Conservation (phyloP, 305 asterid species). For the Fraxinus paxiana region DNA sequence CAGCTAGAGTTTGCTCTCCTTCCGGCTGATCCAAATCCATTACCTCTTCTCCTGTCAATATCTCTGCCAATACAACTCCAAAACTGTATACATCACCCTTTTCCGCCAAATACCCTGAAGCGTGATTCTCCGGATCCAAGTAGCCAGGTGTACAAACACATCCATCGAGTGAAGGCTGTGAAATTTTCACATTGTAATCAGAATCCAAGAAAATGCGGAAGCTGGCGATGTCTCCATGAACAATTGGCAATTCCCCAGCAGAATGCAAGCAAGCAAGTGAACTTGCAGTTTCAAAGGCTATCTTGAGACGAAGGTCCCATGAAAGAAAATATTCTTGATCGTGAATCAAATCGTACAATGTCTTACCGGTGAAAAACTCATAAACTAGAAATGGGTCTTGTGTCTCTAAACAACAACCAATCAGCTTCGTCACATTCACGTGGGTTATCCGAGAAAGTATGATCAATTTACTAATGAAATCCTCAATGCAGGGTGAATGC, state of each 20-base stretch:
- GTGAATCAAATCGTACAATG: slow-evolving; percentile 25
- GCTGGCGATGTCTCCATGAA: slow-evolving; percentile 31
- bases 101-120: not conserved
- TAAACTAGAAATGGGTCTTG: slow-evolving; percentile 32
- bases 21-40: not conserved
- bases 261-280: slow-evolving; percentile 29
- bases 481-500: slow-evolving; percentile 1
- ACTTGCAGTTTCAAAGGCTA: slow-evolving; percentile 32
- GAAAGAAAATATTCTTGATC: slow-evolving; percentile 11
- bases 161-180: not conserved
- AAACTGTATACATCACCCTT: slow-evolving; percentile 37
- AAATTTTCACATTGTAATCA: slow-evolving; percentile 20
- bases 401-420: slow-evolving; percentile 45
- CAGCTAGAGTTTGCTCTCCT: not conserved
- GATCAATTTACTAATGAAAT: slow-evolving; percentile 22
- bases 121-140: slow-evolving; percentile 23
- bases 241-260: not conserved
- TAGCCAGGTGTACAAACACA: not conserved
- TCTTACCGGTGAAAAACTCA: slow-evolving; percentile 19
- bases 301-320: slow-evolving; percentile 29
- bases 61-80: slow-evolving; percentile 35
- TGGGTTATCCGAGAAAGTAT: slow-evolving; percentile 26
- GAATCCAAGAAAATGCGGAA: slow-evolving; percentile 19
- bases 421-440: slow-evolving; percentile 31
- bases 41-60: slow-evolving; percentile 24